Percentiles rank a stretch among this genome's conserved stretches.
Conservation (phyloP, 768 basidiomycete species). For the Auriscalpium orientale region DNA sequence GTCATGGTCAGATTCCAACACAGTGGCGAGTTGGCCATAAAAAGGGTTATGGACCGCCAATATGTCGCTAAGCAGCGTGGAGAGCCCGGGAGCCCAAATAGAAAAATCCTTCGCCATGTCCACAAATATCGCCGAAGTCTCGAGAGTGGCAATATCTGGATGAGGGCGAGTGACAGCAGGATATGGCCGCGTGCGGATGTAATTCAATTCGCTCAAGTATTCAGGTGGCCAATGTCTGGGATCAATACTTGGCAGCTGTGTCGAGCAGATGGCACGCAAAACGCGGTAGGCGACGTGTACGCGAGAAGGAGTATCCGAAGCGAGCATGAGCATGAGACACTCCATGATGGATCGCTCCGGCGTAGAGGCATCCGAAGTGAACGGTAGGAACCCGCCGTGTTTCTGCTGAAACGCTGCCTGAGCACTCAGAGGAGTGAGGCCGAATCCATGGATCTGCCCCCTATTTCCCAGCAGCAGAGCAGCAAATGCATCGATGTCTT, state of each 20-base stretch:
- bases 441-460: slow-evolving; percentile 58
- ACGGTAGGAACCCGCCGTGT: too few species aligned
- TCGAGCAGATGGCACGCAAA: slow-evolving; percentile 8
- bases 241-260: slow-evolving; percentile 5
- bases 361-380: neutral
- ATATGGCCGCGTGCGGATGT: slow-evolving; percentile 19
- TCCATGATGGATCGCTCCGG: slow-evolving; percentile 12
- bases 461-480: slow-evolving; percentile 49
- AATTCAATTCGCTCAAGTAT: slow-evolving; percentile 16
- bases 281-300: slow-evolving; percentile 13
- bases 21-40: slow-evolving; percentile 57
- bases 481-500: slow-evolving; percentile 69
- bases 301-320: slow-evolving; percentile 10
- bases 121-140: slow-evolving; percentile 27
- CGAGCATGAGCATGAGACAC: slow-evolving; percentile 10
- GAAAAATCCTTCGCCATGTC: slow-evolving; percentile 43
- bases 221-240: slow-evolving; percentile 5
- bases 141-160: slow-evolving; percentile 32
- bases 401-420: slow-evolving; percentile 18
- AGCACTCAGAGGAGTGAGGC: slow-evolving; percentile 38
- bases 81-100: slow-evolving; percentile 55
- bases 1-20: slow-evolving; percentile 43
- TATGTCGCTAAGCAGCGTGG: slow-evolving; percentile 49
- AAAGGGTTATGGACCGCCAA: slow-evolving; percentile 50
- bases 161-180: slow-evolving; percentile 16